These are phyloP conservation scores for Phoma sp. DNA, from an alignment of 2,329 filamentous ascomycete species.

Conservation along the genomic window DNA sequence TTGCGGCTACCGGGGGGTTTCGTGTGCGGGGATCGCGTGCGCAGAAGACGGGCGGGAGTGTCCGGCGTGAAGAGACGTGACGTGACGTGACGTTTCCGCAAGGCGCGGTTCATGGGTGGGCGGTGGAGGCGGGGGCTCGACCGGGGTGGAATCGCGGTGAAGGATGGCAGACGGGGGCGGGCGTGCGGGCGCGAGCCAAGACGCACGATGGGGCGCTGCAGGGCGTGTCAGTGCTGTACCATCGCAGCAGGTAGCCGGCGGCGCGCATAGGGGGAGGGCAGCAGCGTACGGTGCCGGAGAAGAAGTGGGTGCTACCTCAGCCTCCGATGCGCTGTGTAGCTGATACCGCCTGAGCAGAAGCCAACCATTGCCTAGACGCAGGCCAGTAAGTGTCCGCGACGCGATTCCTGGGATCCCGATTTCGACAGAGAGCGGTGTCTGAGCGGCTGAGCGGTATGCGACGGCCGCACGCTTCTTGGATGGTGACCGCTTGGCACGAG, in stretches of 20 bases:
- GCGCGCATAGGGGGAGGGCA: constrained; percentile 1
- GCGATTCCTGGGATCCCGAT: constrained; percentile 1
- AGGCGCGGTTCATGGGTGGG: constrained; percentile 22
- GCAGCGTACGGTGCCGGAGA: constrained; percentile 11
- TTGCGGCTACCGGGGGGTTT: neutral
- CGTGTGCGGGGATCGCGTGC: neutral
- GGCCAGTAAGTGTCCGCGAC: constrained; percentile 13
- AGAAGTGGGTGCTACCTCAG: constrained; percentile 34
- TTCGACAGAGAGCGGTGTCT: neutral
- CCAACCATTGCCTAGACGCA: constrained; percentile 37
- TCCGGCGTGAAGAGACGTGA: neutral
- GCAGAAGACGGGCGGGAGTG: neutral
- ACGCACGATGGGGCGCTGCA: constrained; percentile 13
- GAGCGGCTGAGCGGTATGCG: neutral
- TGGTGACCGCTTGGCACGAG: constrained; percentile 3
- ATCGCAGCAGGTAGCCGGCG: neutral
- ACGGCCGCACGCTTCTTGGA: neutral
- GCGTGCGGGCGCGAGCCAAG: neutral
- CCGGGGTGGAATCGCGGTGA: neutral
- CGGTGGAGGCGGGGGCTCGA: constrained; percentile 4
- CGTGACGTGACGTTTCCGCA: constrained; percentile 10
- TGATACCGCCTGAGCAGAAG: constrained; percentile 29
- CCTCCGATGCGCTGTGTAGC: constrained; percentile 33
- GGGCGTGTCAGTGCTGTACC: neutral
- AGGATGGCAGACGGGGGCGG: constrained; percentile 1